These are phyloP conservation scores for Sporisorium iseilematis-ciliati DNA, from an alignment of 1,284 basidiomycete genomes.

Conservation along the genomic window DNA sequence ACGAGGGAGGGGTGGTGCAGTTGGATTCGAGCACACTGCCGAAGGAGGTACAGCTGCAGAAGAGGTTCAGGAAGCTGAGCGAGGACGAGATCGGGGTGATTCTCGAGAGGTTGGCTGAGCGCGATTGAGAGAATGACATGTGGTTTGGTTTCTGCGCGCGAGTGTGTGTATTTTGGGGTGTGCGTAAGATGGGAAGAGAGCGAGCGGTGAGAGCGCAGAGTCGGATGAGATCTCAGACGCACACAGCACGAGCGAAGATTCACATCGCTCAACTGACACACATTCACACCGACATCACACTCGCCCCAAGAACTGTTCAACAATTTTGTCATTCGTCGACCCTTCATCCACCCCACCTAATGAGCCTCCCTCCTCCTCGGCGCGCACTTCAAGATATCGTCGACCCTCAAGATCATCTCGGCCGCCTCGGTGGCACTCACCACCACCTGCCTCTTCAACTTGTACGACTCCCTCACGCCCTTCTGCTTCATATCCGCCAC, in stretches of 20 bases:
- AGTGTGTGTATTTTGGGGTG: no score
- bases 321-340: no score
- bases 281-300: no score
- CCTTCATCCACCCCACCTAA: no score
- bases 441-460: conserved; percentile 95
- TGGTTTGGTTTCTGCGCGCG: no score
- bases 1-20: conserved; percentile 13
- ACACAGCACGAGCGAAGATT: no score
- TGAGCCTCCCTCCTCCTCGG: conserved; percentile 75
- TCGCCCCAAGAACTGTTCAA: background rate
- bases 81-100: conserved; percentile 63
- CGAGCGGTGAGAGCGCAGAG: no score
- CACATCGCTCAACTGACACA: no score
- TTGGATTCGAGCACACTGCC: conserved; percentile 34
- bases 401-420: conserved; percentile 96
- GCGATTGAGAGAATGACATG: conserved; percentile 45
- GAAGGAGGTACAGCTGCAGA: conserved; percentile 49
- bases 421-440: conserved; percentile 94
- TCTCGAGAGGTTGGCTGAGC: conserved; percentile 66
- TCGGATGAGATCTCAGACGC: no score
- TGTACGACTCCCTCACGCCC: conserved; percentile 95
- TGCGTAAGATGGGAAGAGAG: no score
- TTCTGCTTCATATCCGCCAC: conserved; percentile 89
- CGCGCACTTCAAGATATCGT: conserved; percentile 74
- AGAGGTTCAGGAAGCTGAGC: conserved; percentile 60